Evolutionary conservation across 192 early-diverging fungal genomes (phyloP).

Genomic region (Linnemannia hyalina): DNA sequence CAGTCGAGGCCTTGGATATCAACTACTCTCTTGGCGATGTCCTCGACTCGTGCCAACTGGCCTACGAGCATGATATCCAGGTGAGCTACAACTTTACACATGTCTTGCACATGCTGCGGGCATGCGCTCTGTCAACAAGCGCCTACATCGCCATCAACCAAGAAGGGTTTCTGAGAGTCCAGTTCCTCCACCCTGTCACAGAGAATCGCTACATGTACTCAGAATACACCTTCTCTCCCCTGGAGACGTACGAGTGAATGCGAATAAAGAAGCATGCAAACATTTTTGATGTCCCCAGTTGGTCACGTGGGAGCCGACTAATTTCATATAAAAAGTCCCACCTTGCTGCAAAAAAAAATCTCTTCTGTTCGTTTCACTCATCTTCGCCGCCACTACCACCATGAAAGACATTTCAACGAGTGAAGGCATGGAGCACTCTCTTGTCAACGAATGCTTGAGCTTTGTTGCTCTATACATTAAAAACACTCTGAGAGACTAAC

Average conservation of each 20-base stretch:
- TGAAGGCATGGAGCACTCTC: slow-evolving; percentile 32
- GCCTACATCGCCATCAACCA: slow-evolving; percentile 39
- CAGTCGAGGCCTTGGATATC: slow-evolving; percentile 49
- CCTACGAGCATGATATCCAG: slow-evolving; percentile 22
- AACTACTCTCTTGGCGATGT: slow-evolving; percentile 55
- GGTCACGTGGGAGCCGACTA: not conserved
- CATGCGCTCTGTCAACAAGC: slow-evolving; percentile 21
- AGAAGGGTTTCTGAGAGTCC: slow-evolving; percentile 45
- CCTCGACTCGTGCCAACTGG: slow-evolving; percentile 31
- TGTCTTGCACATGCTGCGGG: slow-evolving; percentile 39
- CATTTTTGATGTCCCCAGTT: too few species aligned
- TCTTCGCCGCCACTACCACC: not conserved
- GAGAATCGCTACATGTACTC: slow-evolving; percentile 36
- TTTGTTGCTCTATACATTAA: not conserved
- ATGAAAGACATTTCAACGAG: slow-evolving; percentile 51
- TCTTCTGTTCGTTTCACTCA: not conserved
- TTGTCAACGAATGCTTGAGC: not conserved
- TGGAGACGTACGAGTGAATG: slow-evolving; percentile 27
- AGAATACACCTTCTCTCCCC: slow-evolving; percentile 41
- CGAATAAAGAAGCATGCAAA: not conserved
- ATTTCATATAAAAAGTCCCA: not conserved
- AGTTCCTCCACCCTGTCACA: slow-evolving; percentile 34
- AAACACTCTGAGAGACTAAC: not conserved
- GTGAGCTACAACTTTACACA: slow-evolving; percentile 49
- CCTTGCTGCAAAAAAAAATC: not conserved